A percentile compares a stretch with the other conserved stretches of the same genome.
These are phyloP conservation scores for Aspergillus ochraceoroseus DNA, from an alignment of 2,329 filamentous ascomycete genomes.

Conservation along the genomic window DNA sequence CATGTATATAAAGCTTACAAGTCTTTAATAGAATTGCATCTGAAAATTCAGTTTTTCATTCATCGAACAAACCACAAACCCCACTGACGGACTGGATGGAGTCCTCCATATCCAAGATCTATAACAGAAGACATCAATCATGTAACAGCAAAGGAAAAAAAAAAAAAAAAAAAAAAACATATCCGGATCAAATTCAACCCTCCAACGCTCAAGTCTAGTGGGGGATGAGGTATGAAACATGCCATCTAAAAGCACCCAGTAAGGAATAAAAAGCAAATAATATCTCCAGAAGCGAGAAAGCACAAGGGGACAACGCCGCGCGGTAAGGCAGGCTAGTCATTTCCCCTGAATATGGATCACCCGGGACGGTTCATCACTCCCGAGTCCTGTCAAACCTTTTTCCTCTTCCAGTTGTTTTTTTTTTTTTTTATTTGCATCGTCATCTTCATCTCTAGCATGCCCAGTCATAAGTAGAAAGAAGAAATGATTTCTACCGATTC, in stretches of 20 bases:
- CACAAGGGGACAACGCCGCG: constrained; percentile 13
- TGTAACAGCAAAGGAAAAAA: too few species aligned
- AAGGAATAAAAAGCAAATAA: constrained; percentile 21
- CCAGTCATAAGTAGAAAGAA: constrained; percentile 29
- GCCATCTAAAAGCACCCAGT: constrained; percentile 24
- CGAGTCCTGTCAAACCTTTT: constrained; percentile 19
- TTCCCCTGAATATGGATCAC: constrained; percentile 12
- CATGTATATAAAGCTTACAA: too few species aligned
- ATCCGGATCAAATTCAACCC: constrained; percentile 23
- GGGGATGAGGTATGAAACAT: constrained; percentile 23
- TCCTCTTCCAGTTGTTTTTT: too few species aligned
- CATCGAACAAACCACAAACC: too few species aligned
- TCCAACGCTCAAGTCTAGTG: constrained; percentile 21
- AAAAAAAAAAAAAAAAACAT: too few species aligned
- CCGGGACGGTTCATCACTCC: constrained; percentile 24
- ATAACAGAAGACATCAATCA: too few species aligned
- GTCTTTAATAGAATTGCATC: too few species aligned
- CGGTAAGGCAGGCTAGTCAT: constrained; percentile 3
- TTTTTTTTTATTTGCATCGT: constrained; percentile 19
- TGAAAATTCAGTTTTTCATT: too few species aligned
- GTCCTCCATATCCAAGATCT: too few species aligned
- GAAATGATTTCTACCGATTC: neutral
- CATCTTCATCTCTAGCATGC: constrained; percentile 30
- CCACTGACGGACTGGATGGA: too few species aligned
- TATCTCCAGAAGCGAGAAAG: constrained; percentile 19